Evolutionary conservation across 1,284 basidiomycete genomes (phyloP), one percentile per base, ranked within the genome.

Genomic region (Caloboletus inedulis): DNA sequence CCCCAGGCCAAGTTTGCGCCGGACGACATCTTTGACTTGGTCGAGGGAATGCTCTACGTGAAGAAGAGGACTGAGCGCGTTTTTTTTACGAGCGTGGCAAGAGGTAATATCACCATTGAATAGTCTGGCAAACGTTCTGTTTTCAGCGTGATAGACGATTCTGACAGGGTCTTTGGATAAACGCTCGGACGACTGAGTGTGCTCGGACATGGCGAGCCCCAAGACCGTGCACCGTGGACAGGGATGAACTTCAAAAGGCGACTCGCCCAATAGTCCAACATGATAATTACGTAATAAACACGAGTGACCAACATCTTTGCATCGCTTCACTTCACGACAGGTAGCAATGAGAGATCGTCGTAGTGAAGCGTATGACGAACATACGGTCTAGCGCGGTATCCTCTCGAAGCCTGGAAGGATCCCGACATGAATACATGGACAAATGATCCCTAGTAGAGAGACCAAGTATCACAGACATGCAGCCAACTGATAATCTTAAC

Each of bases 41-140:
- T 74, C 70, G 33, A 89, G 72, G 18, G 84, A 80, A 18, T 72
- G 69, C 57, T 88, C 87, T 89, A 60, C 33, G 47, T 37, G 31
- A 14, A 41, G 31, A 14, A 41, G 50, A 27, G 23, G 34, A 34
- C 29, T 59, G 56, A 55, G 51, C 46, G 53, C 35, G 42, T 43
- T 19, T 29, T 6, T 30, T 42, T 7, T 1, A 19, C 8, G 14
- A 40, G 5, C 14, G 40, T 18, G 33, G 37, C 39, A 36, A 39
- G 39, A 43, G n/a, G n/a, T 10, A 30, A 21, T 7, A 47, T 47
- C 62, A 85, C 86, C 85, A 73, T 77, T 81, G 58, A 87, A 79
- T n/a, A 86, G 67, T 51, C 84, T 74, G 43, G 84, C 83, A 63
- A 87, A 87, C 7, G 74, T 76, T 55, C 79, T 73, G 19, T 65